Base-by-base conservation (phyloP, 1,284 basidiomycete species). In the Ceratobasidium sp. region DNA sequence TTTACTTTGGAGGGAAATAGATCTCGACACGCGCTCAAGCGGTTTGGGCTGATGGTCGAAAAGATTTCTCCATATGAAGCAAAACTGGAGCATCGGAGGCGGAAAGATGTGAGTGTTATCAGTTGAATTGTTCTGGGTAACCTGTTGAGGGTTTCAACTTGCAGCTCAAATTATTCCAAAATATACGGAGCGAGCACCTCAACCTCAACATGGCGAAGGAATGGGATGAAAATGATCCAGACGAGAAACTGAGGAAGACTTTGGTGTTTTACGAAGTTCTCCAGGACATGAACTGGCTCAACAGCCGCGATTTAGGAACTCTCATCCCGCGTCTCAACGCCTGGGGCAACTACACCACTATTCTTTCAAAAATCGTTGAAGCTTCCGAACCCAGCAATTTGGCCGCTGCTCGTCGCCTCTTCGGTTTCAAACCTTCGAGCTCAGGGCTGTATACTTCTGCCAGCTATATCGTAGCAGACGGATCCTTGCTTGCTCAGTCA, bases 361-460 rank as follows among this genome's bases (percentile, higher is more conserved):
- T 66, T 6, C 3, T 66, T 14, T 36, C 33, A 30, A 36, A 33
- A n/a, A 40, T 66, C 1, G 21, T 42, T 7, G 63, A 66, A 12
- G 46, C 46, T 11, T 2, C 48, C 16, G 49, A 66, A 21, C 63
- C 63, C 1, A 66, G 30, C 28, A 40, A 42, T 21, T 3, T 53
- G 21, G 14, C 28, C 16, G n/a, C 63, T 25, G 63, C 63, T 40
- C 63, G 49, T 28, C 28, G 63, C 5, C 49, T 66, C 8, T 42
- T 66, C 9, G 63, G 63, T 3, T 66, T 66, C 42, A 66, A 66
- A 40, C 49, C 63, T 21, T 5, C 61, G 18, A 25, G 36, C 38
- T 54, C 49, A 1, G 63, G 23, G 8, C 2, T 36, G 2, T 23
- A 38, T 38, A 30, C 16, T n/a, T 54, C n/a, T 14, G 3, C 36